Evolutionary conservation across 495 filamentous ascomycete species (phyloP).

Genomic region (Wilcoxina mikolae): DNA sequence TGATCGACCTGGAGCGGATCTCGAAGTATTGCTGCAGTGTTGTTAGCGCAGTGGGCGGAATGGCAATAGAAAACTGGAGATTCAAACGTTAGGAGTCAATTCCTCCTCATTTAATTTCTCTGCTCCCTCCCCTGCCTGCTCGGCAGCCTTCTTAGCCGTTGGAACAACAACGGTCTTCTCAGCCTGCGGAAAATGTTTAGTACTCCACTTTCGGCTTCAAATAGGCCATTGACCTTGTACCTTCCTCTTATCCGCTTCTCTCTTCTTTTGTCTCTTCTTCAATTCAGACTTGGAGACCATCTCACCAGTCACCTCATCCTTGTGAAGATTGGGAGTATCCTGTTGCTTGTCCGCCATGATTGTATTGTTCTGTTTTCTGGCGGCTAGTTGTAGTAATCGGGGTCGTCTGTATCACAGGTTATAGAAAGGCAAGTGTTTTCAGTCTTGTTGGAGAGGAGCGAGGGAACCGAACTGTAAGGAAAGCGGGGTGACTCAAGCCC

Average conservation of each 20-base stretch:
- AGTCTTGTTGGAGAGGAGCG: neutral
- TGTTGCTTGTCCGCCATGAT: conserved; percentile 41
- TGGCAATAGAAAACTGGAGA: neutral
- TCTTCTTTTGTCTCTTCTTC: conserved; percentile 90
- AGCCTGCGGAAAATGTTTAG: conserved; percentile 29
- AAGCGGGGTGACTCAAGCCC: neutral
- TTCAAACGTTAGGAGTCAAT: conserved; percentile 73
- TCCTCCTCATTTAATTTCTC: conserved; percentile 56
- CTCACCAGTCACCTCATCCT: conserved; percentile 77
- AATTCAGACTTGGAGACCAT: conserved; percentile 73
- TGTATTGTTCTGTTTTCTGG: neutral
- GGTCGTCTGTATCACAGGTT: too few relatives aligned
- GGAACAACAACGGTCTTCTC: conserved; percentile 66
- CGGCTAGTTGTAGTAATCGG: too few relatives aligned
- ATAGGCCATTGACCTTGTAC: too few relatives aligned
- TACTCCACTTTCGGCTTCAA: too few relatives aligned
- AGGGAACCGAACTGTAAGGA: neutral
- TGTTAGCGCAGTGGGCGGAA: neutral
- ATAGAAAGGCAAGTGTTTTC: too few relatives aligned
- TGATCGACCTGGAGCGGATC: conserved; percentile 72
- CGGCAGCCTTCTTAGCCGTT: conserved; percentile 40
- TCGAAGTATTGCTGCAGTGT: conserved; percentile 79
- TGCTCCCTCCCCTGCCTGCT: conserved; percentile 40
- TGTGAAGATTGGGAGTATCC: conserved; percentile 56
- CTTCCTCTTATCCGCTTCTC: conserved; percentile 75